Evolutionary conservation across 1,284 basidiomycete species (phyloP).

Genomic region (Takashimella koratensis): DNA sequence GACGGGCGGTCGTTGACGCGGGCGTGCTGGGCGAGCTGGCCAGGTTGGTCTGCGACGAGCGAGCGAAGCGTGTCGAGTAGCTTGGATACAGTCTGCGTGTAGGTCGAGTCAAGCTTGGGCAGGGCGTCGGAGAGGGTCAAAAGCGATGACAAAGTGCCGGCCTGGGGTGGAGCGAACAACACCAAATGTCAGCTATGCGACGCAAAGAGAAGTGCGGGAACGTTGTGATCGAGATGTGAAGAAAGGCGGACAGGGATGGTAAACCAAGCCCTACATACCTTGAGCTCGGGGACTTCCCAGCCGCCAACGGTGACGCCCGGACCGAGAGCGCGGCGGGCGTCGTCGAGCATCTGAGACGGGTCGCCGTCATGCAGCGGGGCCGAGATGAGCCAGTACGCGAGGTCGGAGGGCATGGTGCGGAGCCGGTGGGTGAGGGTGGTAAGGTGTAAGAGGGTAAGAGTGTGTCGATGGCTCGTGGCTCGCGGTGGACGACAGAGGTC

Average conservation of each 20-base stretch:
- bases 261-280: conserved; percentile 26
- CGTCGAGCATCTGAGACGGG: conserved; percentile 51
- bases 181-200: neutral
- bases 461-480: neutral
- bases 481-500: neutral
- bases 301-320: conserved; percentile 40
- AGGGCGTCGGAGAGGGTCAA: conserved; percentile 87
- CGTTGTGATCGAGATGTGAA: neutral
- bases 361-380: conserved; percentile 53
- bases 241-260: neutral
- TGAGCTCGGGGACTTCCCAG: conserved; percentile 49
- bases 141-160: conserved; percentile 88
- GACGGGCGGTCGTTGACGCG: conserved; percentile 73
- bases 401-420: conserved; percentile 54
- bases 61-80: conserved; percentile 90
- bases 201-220: neutral
- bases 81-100: conserved; percentile 84
- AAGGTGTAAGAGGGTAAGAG: too few relatives aligned
- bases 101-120: conserved; percentile 85
- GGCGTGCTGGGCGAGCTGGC: conserved; percentile 73
- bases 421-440: too few relatives aligned
- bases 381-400: conserved; percentile 56
- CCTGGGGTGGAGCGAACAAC: conserved; percentile 54
- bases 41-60: conserved; percentile 81
- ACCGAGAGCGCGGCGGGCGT: conserved; percentile 47